These are phyloP conservation scores for Mytilinidion resinicola DNA, from an alignment of 495 filamentous ascomycete species.

Conservation along the genomic window DNA sequence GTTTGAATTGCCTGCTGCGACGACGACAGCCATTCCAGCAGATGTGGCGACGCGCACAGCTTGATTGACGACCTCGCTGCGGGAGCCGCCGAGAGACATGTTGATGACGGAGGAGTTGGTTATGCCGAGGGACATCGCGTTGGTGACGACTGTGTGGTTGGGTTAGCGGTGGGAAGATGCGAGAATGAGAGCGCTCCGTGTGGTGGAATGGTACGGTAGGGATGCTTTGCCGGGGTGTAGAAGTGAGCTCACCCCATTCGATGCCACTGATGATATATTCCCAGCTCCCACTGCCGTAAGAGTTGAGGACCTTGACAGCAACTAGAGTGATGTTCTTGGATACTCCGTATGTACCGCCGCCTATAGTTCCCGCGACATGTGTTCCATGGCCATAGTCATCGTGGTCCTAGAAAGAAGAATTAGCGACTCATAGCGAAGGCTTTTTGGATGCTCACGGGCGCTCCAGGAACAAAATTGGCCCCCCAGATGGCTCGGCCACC, in stretches of 20 bases:
- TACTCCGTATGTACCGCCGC: constrained; percentile 54
- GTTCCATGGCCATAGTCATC: constrained; percentile 58
- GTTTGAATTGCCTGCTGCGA: constrained; percentile 26
- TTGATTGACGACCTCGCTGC: constrained; percentile 20
- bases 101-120: constrained; percentile 20
- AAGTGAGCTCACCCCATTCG: too few relatives aligned
- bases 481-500: constrained; percentile 14
- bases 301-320: constrained; percentile 60
- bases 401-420: constrained; percentile 28
- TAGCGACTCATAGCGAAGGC: constrained; percentile 9
- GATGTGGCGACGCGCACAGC: constrained; percentile 12
- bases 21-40: constrained; percentile 23
- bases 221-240: too few relatives aligned
- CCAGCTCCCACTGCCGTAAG: constrained; percentile 28
- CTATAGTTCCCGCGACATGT: constrained; percentile 58
- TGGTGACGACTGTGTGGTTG: constrained; percentile 40
- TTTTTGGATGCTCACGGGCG: too few relatives aligned
- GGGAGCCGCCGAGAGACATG: constrained; percentile 28
- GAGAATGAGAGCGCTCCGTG: constrained; percentile 35
- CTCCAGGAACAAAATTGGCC: too few relatives aligned
- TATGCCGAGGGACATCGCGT: constrained; percentile 35
- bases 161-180: constrained; percentile 49
- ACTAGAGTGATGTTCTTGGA: constrained; percentile 55
- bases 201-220: not conserved
- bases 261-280: too few relatives aligned